Base-by-base conservation (phyloP, 805 yeast species). In the Yamadazyma philogaea region DNA sequence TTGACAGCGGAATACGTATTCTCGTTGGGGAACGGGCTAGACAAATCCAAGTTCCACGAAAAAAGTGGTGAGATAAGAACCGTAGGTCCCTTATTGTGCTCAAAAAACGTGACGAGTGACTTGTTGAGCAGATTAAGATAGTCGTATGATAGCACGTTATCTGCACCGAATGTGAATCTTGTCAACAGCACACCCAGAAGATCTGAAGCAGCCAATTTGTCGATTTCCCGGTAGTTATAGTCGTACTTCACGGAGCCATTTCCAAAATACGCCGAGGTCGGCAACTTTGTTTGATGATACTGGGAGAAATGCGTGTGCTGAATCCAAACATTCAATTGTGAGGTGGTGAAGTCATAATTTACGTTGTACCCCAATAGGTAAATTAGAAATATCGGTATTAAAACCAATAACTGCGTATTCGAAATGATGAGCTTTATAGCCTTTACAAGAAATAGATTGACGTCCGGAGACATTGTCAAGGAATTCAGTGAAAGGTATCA, bases 301-400 rank as follows among this genome's bases (percentile, higher is more conserved):
- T 16, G 37, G 20, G 37, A 32, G 7, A 33, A 31, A 20, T 34
- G 37, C n/a, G 7, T 10, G 15, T 39, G 17, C 15, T 26, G 34
- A n/a, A 40, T 15, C 39, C 39, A 34, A 4, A 7, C 24, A 18
- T 41, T 41, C 26, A 41, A 18, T 17, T 20, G 28, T 5, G 36
- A 16, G 30, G 66, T 53, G 7, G 67, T 54, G 34, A 59, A 54
- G 42, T 66, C 71, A 45, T 68, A 68, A n/a, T 57, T 38, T 8
- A 66, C 56, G 42, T 60, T 56, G 52, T 66, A 69, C 1, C 70
- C 61, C n/a, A 64, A 34, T 2, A 61, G 48, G 42, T 66, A 68
- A 19, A 60, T 50, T 7, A 59, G 21, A 16, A 67, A 37, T 6
- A 65, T 53, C 14, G 72, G 70, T 8, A 64, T 18, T 34, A 67